Evolutionary conservation across 2,329 filamentous ascomycete genomes (phyloP).

Genomic region (Aspergillus terreus): DNA sequence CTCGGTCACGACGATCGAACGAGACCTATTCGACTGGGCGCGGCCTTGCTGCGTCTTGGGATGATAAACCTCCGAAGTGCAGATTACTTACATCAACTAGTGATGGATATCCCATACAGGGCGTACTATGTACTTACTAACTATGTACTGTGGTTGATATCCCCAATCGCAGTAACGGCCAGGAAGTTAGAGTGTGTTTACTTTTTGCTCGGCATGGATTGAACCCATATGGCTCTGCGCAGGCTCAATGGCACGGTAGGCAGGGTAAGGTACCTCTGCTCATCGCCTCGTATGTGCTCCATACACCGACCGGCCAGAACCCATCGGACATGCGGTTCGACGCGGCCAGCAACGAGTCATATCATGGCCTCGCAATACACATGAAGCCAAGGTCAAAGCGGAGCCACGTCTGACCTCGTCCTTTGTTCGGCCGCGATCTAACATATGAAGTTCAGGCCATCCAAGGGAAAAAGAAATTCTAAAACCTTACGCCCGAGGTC

Average conservation of each 20-base stretch:
- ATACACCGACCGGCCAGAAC: too few relatives aligned
- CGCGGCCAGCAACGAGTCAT: background rate
- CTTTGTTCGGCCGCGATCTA: background rate
- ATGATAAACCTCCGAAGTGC: background rate
- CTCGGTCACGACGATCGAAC: too few relatives aligned
- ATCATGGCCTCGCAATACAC: background rate
- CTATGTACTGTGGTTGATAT: background rate
- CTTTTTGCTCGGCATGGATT: background rate
- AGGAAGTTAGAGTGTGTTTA: constrained; percentile 1
- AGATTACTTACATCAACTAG: background rate
- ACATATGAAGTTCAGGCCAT: background rate
- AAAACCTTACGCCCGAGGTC: background rate
- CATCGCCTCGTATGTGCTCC: too few relatives aligned
- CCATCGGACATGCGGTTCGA: background rate
- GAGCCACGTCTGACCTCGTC: background rate
- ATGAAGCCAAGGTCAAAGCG: background rate
- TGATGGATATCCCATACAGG: too few relatives aligned
- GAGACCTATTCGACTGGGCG: background rate
- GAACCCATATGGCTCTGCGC: background rate
- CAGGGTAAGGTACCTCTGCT: background rate
- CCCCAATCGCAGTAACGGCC: background rate
- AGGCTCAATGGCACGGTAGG: background rate
- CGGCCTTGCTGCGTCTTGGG: background rate
- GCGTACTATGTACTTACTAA: background rate
- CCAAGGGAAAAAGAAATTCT: background rate